Base-by-base conservation (phyloP, 2,329 filamentous ascomycete species). In the Fusarium nanum region DNA sequence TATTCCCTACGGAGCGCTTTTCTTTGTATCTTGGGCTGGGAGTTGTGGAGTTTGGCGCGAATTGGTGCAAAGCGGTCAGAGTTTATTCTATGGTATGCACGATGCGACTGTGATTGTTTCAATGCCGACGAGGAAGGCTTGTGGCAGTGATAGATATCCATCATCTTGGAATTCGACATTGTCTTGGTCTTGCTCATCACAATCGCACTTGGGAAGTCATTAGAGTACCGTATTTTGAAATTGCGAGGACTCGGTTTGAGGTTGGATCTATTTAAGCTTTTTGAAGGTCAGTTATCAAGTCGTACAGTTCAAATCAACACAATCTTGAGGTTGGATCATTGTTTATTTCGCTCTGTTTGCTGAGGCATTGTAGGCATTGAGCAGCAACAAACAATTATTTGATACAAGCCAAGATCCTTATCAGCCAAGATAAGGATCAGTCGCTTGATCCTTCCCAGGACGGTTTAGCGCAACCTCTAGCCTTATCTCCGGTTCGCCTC, bases 381-480 rank as follows among this genome's bases (percentile, higher is more conserved):
- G 23, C 32, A 14, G 6, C 20, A 50, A 20, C 10, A 23, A 12
- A 49, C 12, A 10, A 20, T 48, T 22, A n/a, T 7, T 18, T 32
- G 27, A 20, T 28, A 11, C 10, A 37, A 22, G n/a, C n/a, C 13
- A 40, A 22, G 6, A 13, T 30, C 3, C 58, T 64, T 64, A 57
- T 64, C 59, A 45, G 5, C 5, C 4, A 27, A 27, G 44, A 50
- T 58, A 64, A 58, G 12, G 20, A 41, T 49, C 41, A 7, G 41
- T 68, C 65, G 65, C 64, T 34, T 52, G 22, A 56, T 56, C 65
- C 25, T 68, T 68, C 65, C 27, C 2, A 49, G 11, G 7, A 0
- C 0, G 11, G 25, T 0, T 42, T 68, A 68, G 59, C 41, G 3
- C 10, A 3, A 2, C 16, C 18, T 22, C 18, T 44, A 45, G 48